Base-by-base conservation (phyloP, 140 eudicot genomes). In the Senecio squalidus region DNA sequence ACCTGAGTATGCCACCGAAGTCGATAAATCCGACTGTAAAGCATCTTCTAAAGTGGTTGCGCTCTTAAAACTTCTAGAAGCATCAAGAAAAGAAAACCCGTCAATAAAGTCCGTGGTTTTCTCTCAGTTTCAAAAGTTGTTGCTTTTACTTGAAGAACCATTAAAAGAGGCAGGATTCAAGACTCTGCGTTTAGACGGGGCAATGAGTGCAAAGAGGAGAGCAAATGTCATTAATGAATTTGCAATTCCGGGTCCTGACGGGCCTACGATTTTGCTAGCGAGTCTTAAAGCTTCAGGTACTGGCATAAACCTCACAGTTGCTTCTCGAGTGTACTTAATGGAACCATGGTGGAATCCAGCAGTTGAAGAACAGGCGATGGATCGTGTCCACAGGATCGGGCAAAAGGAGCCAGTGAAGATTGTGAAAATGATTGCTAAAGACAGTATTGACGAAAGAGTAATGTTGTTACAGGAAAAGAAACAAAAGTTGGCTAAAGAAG, bases 271-370 rank as follows among this genome's bases (percentile, higher is more conserved):
- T 64, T 67, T 91, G 72, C 83, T 91, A 3, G 98, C 98, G 14
- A 91, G 94, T 67, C 79, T 91, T n/a, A 91, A 86, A 27, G 96
- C 98, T 34, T 79, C 88, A 6, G 87, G 94, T 16, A 80, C 82
- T 2, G 98, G 98, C 34, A 80, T 91, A 64, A 91, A 86, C 64
- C 84, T 91, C 2, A 81, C 89, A 1, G 82, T 77, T 29, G 98
- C 98, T 1, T 83, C 96, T 2, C 71, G 71, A 36, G 98, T 91
- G 25, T 86, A 91, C 70, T 47, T 91, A 58, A 16, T 86, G 83
- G 98, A 91, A 53, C 98, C 98, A 15, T 91, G 96, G 96, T 91
- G 98, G 98, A 91, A 91, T 31, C 96, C 98, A 5, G 98, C 98
- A 1, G 80, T 80, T 39, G 98, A 91, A 61, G 94, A 86, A 44